Conservation (phyloP, 345 rosid genomes). For the Eucalyptus leucophloia region DNA sequence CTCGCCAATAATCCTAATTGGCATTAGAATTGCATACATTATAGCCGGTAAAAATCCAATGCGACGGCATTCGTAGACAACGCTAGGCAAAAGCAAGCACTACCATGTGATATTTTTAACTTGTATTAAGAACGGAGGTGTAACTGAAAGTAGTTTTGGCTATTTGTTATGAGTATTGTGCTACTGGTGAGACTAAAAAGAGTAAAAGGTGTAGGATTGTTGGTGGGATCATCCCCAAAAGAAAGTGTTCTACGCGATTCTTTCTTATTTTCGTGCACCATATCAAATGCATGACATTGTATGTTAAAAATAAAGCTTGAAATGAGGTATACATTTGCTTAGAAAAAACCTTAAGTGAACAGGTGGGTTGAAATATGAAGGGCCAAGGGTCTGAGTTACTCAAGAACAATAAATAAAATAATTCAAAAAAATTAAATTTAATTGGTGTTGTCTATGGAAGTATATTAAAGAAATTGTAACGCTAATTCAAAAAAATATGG, state of each 20-base stretch:
- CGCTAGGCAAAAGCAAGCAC: fast-evolving
- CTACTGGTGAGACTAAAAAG: neutral
- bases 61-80: fast-evolving
- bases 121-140: neutral
- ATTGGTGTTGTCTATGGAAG: neutral
- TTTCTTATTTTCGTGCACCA: neutral
- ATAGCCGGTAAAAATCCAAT: neutral
- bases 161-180: neutral
- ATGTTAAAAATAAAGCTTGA: no score
- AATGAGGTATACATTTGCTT: neutral
- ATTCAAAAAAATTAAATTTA: no score
- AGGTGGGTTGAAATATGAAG: neutral
- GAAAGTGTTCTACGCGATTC: neutral
- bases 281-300: neutral
- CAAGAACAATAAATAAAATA: neutral
- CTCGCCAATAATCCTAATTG: neutral
- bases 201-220: neutral
- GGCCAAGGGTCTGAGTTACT: neutral
- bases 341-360: neutral
- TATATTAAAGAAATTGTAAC: neutral
- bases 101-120: fast-evolving
- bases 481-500: neutral
- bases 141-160: neutral
- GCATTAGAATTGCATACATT: neutral
- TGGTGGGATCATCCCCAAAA: neutral